These are phyloP conservation scores for Grigorovia humatica DNA, from an alignment of 805 yeast genomes.

Conservation along the genomic window DNA sequence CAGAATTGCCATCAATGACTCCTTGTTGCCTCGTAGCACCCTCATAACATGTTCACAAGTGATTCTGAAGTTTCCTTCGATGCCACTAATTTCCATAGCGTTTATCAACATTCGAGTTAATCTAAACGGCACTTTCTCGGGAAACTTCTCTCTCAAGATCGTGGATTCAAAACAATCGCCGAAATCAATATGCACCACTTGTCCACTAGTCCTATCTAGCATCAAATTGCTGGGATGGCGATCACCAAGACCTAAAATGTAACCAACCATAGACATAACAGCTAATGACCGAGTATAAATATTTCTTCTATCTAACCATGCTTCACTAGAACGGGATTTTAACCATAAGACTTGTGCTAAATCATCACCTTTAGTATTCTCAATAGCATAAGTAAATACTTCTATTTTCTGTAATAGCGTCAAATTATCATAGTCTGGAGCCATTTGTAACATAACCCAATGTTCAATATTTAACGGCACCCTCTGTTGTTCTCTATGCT, in stretches of 20 bases:
- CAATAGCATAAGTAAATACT: constrained; percentile 91
- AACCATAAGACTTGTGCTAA: constrained; percentile 92
- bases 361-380: constrained; percentile 94
- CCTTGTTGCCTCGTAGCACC: constrained; percentile 85
- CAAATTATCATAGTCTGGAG: constrained; percentile 84
- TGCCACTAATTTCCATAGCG: constrained; percentile 98
- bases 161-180: constrained; percentile 99
- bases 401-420: constrained; percentile 89
- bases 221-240: constrained; percentile 95
- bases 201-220: constrained; percentile 91
- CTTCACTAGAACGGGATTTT: constrained; percentile 89
- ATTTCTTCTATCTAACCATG: constrained; percentile 95
- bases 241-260: constrained; percentile 92
- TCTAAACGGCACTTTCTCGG: constrained; percentile 96
- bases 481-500: constrained; percentile 85
- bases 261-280: constrained; percentile 98
- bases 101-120: constrained; percentile 92
- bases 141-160: constrained; percentile 88
- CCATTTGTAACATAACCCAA: constrained; percentile 94
- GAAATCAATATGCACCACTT: constrained; percentile 93
- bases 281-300: constrained; percentile 94
- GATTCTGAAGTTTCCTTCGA: constrained; percentile 93
- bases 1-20: constrained; percentile 92
- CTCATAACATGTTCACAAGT: constrained; percentile 97
- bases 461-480: constrained; percentile 87